These are phyloP conservation scores for Ustulina deusta DNA, from an alignment of 2,329 filamentous ascomycete species.

Conservation along the genomic window DNA sequence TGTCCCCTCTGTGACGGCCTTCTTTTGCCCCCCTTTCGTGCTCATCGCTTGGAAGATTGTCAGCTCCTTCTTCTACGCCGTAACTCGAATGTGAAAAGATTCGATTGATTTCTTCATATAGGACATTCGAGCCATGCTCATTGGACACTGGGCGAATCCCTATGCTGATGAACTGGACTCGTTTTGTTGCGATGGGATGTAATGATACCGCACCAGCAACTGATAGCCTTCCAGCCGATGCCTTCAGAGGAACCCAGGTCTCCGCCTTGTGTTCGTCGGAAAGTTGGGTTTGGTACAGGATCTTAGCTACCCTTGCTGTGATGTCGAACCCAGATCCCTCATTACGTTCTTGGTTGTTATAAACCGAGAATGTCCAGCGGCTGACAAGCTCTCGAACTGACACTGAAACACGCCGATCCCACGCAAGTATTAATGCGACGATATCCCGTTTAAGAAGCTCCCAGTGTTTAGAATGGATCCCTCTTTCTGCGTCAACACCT, in stretches of 20 bases:
- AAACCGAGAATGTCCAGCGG: slow-evolving; percentile 56
- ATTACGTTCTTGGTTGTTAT: slow-evolving; percentile 37
- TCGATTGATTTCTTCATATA: slow-evolving; percentile 84
- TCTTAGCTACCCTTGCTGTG: slow-evolving; percentile 55
- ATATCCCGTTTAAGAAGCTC: slow-evolving; percentile 69
- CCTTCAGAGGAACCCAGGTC: slow-evolving; percentile 78
- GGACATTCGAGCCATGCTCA: slow-evolving; percentile 67
- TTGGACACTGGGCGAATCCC: slow-evolving; percentile 75
- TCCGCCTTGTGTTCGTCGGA: slow-evolving; percentile 63
- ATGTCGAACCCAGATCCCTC: slow-evolving; percentile 36
- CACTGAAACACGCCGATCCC: slow-evolving; percentile 68
- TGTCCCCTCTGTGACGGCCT: slow-evolving; percentile 56
- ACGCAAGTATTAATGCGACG: slow-evolving; percentile 76
- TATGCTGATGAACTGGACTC: slow-evolving; percentile 83
- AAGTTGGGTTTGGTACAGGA: slow-evolving; percentile 76
- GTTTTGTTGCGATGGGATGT: slow-evolving; percentile 75
- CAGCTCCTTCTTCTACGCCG: slow-evolving; percentile 67
- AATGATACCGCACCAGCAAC: slow-evolving; percentile 80
- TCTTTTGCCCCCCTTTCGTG: slow-evolving; percentile 41
- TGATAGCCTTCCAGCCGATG: slow-evolving; percentile 69
- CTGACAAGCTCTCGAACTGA: slow-evolving; percentile 65
- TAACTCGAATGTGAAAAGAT: slow-evolving; percentile 83
- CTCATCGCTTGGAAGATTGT: slow-evolving; percentile 53
- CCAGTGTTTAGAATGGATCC: slow-evolving; percentile 72
- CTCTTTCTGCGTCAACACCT: slow-evolving; percentile 63